Evolutionary conservation across 306 rosid genomes (phyloP).

Genomic region (Erythrophleum fordii): DNA sequence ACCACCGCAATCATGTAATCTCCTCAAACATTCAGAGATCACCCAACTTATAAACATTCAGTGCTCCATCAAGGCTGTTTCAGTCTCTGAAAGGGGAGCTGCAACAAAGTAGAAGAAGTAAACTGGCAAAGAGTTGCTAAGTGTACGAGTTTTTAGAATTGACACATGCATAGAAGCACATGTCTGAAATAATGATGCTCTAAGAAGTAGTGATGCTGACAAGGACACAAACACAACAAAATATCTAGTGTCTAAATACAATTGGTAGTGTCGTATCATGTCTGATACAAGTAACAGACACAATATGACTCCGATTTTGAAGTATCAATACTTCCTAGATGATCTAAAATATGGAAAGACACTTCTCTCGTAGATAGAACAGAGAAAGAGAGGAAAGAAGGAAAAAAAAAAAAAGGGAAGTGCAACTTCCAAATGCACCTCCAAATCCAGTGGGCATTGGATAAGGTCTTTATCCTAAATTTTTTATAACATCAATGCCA

Average conservation of each 20-base stretch:
- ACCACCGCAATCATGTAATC: conserved; percentile 37
- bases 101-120: conserved; percentile 46
- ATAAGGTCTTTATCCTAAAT: neutral
- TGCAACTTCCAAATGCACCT: conserved; percentile 11
- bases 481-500: conserved; percentile 11
- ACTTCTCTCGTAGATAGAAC: neutral
- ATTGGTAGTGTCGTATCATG: neutral
- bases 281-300: neutral
- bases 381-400: neutral
- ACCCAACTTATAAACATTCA: conserved; percentile 45
- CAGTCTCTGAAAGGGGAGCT: conserved; percentile 96
- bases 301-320: neutral
- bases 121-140: neutral
- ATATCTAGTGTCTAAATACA: neutral
- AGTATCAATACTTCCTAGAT: neutral
- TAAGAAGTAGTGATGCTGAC: neutral
- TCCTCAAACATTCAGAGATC: conserved; percentile 32
- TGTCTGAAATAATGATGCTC: neutral
- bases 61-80: conserved; percentile 88
- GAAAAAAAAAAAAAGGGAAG: too few relatives aligned
- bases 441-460: conserved; percentile 8
- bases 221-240: neutral
- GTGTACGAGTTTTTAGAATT: conserved; percentile 14
- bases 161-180: conserved; percentile 11
- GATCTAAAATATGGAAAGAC: neutral